A percentile compares a stretch with the other conserved stretches of the same genome.
These are phyloP conservation scores for Boletus reticuloceps DNA, from an alignment of 768 basidiomycete species.

Conservation along the genomic window DNA sequence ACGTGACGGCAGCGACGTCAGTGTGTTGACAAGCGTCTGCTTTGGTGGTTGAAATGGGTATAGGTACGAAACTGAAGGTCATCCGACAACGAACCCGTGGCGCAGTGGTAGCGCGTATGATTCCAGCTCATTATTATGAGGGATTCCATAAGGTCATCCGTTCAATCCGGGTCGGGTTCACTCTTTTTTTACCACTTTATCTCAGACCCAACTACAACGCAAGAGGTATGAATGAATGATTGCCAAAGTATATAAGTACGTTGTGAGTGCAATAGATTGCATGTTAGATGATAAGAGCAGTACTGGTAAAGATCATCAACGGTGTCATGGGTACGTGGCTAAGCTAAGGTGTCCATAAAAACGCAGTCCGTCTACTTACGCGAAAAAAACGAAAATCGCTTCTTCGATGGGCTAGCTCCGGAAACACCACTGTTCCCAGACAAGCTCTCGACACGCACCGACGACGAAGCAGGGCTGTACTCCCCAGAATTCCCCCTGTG, in stretches of 20 bases:
- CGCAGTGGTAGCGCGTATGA: constrained; percentile 41
- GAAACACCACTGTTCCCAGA: constrained; percentile 3
- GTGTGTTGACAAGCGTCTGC: too few species aligned
- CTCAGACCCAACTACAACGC: not conserved
- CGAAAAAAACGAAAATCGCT: constrained; percentile 30
- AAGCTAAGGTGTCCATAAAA: constrained; percentile 8
- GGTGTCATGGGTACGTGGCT: constrained; percentile 18
- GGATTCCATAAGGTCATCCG: constrained; percentile 44
- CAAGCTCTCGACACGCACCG: constrained; percentile 17
- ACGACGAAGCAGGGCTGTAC: constrained; percentile 26
- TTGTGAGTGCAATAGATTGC: constrained; percentile 15
- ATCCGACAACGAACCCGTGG: constrained; percentile 27
- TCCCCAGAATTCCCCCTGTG: constrained; percentile 14
- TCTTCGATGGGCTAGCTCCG: constrained; percentile 15
- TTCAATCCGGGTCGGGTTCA: constrained; percentile 46
- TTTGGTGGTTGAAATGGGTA: not conserved
- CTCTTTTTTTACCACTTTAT: constrained; percentile 7
- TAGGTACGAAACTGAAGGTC: not conserved
- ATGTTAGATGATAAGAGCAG: constrained; percentile 11
- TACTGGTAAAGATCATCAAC: constrained; percentile 6
- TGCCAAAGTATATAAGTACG: constrained; percentile 10
- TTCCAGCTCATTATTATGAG: constrained; percentile 28
- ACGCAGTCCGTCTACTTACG: constrained; percentile 25
- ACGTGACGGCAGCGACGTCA: not conserved
- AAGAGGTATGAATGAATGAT: constrained; percentile 8